Evolutionary conservation across 2,329 filamentous ascomycete genomes (phyloP).

Genomic region (Cladosporium velox): DNA sequence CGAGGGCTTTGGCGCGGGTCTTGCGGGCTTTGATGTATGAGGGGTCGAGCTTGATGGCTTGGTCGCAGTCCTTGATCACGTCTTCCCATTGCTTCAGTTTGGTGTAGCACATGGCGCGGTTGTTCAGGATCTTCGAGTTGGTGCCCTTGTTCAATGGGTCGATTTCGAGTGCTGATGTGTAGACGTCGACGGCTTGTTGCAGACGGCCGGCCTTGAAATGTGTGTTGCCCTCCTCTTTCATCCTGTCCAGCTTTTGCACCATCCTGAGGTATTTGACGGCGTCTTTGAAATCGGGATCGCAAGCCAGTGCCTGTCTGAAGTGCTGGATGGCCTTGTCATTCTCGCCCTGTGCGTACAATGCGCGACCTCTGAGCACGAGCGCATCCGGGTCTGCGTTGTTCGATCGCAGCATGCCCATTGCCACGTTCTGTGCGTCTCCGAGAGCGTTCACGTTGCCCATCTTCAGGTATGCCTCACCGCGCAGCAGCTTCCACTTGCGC

Average conservation of each 20-base stretch:
- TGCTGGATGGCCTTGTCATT: constrained; percentile 93
- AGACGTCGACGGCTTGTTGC: constrained; percentile 79
- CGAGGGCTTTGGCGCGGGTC: constrained; percentile 88
- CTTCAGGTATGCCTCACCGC: constrained; percentile 86
- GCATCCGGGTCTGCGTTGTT: constrained; percentile 95
- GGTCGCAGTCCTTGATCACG: constrained; percentile 83
- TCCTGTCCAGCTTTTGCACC: constrained; percentile 87
- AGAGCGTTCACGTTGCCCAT: constrained; percentile 88
- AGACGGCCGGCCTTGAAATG: constrained; percentile 86
- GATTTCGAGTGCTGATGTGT: constrained; percentile 77
- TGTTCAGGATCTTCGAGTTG: constrained; percentile 93
- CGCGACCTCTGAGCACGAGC: constrained; percentile 81
- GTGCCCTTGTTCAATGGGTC: constrained; percentile 88
- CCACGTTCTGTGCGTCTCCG: constrained; percentile 89
- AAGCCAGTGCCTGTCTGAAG: constrained; percentile 83
- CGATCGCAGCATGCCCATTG: constrained; percentile 79
- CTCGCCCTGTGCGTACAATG: constrained; percentile 87
- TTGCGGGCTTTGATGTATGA: constrained; percentile 87
- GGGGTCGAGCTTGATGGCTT: constrained; percentile 79
- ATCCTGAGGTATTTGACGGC: constrained; percentile 86
- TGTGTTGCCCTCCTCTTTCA: constrained; percentile 89
- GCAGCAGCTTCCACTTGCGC: constrained; percentile 90
- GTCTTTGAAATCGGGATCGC: constrained; percentile 87
- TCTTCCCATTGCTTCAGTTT: constrained; percentile 81
- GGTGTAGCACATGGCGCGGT: constrained; percentile 81